A percentile compares a stretch with the other conserved stretches of the same genome.
phyloP scores from a whole-genome alignment of 2,329 filamentous ascomycete genomes.

The Beauveria pseudobassiana region DNA sequence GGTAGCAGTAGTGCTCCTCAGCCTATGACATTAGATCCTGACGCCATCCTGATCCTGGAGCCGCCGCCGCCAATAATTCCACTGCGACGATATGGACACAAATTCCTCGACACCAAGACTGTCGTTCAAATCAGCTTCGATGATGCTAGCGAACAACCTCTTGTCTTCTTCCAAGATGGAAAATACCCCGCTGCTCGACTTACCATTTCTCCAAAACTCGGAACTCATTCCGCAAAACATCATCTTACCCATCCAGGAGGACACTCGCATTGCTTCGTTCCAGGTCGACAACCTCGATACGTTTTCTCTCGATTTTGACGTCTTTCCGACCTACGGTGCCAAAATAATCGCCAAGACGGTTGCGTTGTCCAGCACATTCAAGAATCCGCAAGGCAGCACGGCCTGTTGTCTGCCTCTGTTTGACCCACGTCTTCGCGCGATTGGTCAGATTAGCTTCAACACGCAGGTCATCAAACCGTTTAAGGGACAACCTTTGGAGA shows the following conservation, averaged over 20 bases:
- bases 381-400: constrained; percentile 63
- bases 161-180: constrained; percentile 93
- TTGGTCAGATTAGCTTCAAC: constrained; percentile 89
- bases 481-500: constrained; percentile 83
- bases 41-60: constrained; percentile 86
- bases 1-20: constrained; percentile 43
- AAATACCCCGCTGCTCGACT: constrained; percentile 93
- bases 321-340: constrained; percentile 94
- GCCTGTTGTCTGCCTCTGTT: constrained; percentile 84
- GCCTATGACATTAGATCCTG: constrained; percentile 65
- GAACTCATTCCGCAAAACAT: constrained; percentile 96
- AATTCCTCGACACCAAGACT: constrained; percentile 96
- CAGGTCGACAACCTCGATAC: constrained; percentile 90
- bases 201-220: constrained; percentile 92
- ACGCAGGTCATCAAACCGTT: constrained; percentile 97
- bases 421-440: constrained; percentile 81
- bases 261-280: constrained; percentile 87
- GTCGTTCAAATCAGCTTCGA: constrained; percentile 92
- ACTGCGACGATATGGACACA: constrained; percentile 88
- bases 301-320: constrained; percentile 93
- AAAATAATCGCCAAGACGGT: constrained; percentile 97
- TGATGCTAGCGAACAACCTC: constrained; percentile 63
- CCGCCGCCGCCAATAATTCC: constrained; percentile 95
- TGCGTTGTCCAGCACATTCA: constrained; percentile 81
- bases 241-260: constrained; percentile 91